Conservation (phyloP, 306 rosid genomes). For the Cicer arietinum region DNA sequence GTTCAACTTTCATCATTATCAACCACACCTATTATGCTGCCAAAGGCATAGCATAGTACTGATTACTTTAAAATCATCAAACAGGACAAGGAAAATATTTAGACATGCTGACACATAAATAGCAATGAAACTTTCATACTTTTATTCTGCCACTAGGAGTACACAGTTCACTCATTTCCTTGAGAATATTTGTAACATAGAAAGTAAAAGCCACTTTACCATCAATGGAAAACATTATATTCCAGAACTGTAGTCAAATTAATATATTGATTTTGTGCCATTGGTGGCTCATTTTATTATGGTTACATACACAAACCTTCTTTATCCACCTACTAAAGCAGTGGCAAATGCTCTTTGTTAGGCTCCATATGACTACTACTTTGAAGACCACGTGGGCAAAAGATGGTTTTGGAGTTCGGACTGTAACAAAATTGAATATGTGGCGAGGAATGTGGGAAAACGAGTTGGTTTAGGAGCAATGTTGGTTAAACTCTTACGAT, state of each 20-base stretch:
- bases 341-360: background rate
- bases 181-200: slow-evolving; percentile 8
- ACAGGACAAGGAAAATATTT: slow-evolving; percentile 16
- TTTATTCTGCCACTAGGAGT: slow-evolving; percentile 6
- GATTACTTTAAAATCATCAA: slow-evolving; percentile 2
- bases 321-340: slow-evolving; percentile 20
- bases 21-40: slow-evolving; percentile 18
- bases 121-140: slow-evolving; percentile 5
- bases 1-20: slow-evolving; percentile 21
- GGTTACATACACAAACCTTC: background rate
- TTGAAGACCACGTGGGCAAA: background rate
- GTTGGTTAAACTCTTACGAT: too few species aligned
- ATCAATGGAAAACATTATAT: background rate
- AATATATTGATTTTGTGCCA: slow-evolving; percentile 3
- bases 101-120: background rate
- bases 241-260: slow-evolving; percentile 30
- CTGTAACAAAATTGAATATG: slow-evolving; percentile 1
- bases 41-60: slow-evolving; percentile 16
- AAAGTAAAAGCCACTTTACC: slow-evolving; percentile 23
- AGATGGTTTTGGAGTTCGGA: slow-evolving; percentile 1
- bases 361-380: slow-evolving; percentile 7
- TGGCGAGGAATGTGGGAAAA: background rate
- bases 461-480: background rate
- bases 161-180: background rate
- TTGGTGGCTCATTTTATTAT: background rate